phyloP scores from a whole-genome alignment of 2,329 filamentous ascomycete species.

The Orbilia javanica region DNA sequence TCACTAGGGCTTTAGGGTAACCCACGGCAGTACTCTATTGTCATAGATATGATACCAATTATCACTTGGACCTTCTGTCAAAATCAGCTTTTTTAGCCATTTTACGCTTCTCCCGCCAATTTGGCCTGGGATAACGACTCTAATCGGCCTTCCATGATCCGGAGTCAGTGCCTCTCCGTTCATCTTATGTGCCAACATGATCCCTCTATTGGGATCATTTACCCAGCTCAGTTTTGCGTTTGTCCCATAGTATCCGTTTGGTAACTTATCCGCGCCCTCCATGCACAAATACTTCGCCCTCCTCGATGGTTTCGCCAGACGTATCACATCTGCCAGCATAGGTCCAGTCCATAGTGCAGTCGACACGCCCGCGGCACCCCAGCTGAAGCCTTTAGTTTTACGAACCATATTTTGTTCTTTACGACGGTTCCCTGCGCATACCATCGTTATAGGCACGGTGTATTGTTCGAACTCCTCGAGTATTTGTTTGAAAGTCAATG shows the following conservation, averaged over 20 bases:
- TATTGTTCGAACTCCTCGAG: conserved; percentile 81
- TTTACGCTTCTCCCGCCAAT: conserved; percentile 94
- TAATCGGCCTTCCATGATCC: conserved; percentile 86
- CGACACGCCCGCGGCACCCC: conserved; percentile 87
- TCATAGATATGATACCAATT: conserved; percentile 98
- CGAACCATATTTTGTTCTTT: conserved; percentile 93
- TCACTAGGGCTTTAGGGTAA: conserved; percentile 35
- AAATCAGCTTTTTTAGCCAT: conserved; percentile 84
- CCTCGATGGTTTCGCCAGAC: conserved; percentile 74
- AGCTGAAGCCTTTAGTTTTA: conserved; percentile 94
- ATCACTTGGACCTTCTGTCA: conserved; percentile 83
- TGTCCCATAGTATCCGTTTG: conserved; percentile 63
- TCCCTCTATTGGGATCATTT: conserved; percentile 82
- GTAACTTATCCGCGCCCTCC: conserved; percentile 85
- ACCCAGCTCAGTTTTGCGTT: conserved; percentile 85
- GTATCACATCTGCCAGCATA: conserved; percentile 78
- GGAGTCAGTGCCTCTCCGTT: conserved; percentile 84
- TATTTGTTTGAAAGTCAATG: conserved; percentile 78
- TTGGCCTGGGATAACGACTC: conserved; percentile 87
- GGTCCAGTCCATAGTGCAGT: conserved; percentile 91
- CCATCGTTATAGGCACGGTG: conserved; percentile 87
- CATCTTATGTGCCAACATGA: conserved; percentile 91
- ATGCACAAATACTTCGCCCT: conserved; percentile 87
- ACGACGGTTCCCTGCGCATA: conserved; percentile 89
- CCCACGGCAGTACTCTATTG: conserved; percentile 82